A percentile compares a stretch with the other conserved stretches of the same genome.
Evolutionary conservation across 73 alveolate species (phyloP).

Genomic region (Diophrys appendiculata): DNA sequence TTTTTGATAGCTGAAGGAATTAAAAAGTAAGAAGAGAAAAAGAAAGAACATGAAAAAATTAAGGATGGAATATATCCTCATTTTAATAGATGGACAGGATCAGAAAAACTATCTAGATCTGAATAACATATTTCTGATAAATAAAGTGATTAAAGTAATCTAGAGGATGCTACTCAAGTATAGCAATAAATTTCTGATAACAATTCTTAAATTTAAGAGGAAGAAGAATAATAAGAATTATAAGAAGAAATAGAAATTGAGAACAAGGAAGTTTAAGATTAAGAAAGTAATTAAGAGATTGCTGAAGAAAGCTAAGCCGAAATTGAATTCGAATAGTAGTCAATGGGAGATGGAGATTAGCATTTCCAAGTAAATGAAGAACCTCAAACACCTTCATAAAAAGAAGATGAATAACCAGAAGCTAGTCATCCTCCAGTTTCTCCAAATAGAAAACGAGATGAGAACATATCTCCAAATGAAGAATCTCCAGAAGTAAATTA

Average conservation of each 20-base stretch:
- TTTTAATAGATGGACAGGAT: too few species aligned
- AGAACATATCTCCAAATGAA: not conserved
- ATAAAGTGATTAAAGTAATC: not conserved
- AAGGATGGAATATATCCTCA: not conserved
- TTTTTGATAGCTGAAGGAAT: not conserved
- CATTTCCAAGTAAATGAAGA: not conserved
- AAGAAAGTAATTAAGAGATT: not conserved
- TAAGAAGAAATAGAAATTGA: not conserved
- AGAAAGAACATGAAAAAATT: not conserved
- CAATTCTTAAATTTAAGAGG: not conserved
- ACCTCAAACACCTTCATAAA: not conserved
- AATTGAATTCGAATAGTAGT: not conserved
- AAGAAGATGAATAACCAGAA: constrained; percentile 1
- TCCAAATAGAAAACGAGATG: not conserved
- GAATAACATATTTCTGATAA: not conserved
- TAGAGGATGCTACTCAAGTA: not conserved
- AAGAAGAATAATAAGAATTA: not conserved
- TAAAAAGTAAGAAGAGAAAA: not conserved
- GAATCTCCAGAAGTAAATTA: not conserved
- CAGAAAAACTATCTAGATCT: not conserved
- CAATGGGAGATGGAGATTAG: too few species aligned
- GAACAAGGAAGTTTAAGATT: not conserved
- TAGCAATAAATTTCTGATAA: not conserved
- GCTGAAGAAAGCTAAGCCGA: not conserved
- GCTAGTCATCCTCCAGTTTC: not conserved